Evolutionary conservation across 345 rosid genomes (phyloP).

Genomic region (Citrus australasica): DNA sequence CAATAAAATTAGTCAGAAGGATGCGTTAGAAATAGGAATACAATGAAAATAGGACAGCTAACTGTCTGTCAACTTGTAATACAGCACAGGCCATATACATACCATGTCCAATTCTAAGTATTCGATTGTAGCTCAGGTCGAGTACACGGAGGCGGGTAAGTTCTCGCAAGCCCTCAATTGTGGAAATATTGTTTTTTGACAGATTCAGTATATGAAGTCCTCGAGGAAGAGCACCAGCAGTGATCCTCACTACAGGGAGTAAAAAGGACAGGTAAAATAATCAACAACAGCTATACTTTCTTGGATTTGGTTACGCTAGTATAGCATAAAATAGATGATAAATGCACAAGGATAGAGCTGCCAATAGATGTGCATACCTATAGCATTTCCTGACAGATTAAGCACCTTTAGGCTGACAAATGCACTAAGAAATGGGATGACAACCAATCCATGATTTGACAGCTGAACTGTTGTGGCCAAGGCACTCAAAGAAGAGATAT

Average conservation of each 20-base stretch:
- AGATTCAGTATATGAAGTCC: constrained; percentile 80
- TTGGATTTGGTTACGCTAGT: neutral
- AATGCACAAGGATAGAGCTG: neutral
- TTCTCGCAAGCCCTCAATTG: constrained; percentile 89
- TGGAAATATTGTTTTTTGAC: constrained; percentile 76
- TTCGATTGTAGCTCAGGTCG: constrained; percentile 87
- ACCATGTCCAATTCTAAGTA: constrained; percentile 88
- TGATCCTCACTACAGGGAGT: constrained; percentile 56
- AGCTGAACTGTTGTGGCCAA: constrained; percentile 74
- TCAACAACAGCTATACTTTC: neutral
- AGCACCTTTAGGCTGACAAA: constrained; percentile 74
- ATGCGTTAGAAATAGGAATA: neutral
- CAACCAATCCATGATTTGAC: constrained; percentile 63
- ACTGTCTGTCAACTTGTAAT: neutral
- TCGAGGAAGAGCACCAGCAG: constrained; percentile 89
- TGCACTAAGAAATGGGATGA: constrained; percentile 78
- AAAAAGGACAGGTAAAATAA: neutral
- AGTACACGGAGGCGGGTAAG: constrained; percentile 88
- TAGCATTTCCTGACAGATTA: constrained; percentile 83
- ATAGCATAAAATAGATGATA: neutral
- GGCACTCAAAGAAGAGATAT: constrained; percentile 64
- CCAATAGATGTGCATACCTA: constrained; percentile 47
- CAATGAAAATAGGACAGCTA: neutral
- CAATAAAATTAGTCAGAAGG: neutral
- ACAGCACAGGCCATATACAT: constrained; percentile 22